A percentile compares a stretch with the other conserved stretches of the same genome.
phyloP scores from a whole-genome alignment of 805 yeast genomes.

The Candida insectalens region DNA sequence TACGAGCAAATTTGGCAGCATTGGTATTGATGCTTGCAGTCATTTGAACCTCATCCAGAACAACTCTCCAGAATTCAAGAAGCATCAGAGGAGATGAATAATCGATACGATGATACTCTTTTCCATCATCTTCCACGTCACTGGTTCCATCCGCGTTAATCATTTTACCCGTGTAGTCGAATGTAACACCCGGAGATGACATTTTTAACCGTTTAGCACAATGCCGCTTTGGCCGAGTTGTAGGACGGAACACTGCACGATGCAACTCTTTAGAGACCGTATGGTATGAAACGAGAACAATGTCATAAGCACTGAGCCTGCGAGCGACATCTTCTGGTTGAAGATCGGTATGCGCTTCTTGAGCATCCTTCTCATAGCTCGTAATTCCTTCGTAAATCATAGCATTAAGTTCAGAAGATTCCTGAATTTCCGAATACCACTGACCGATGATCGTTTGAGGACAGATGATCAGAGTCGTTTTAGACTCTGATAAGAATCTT shows the following conservation, averaged over 20 bases:
- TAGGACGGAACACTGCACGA: constrained; percentile 64
- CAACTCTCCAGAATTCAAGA: constrained; percentile 80
- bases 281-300: constrained; percentile 72
- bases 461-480: constrained; percentile 73
- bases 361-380: constrained; percentile 24
- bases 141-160: constrained; percentile 8
- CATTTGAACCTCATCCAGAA: constrained; percentile 94
- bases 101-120: constrained; percentile 29
- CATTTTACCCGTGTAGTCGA: constrained; percentile 3
- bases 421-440: constrained; percentile 70
- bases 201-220: constrained; percentile 22
- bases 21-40: constrained; percentile 63
- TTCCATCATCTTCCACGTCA: constrained; percentile 13
- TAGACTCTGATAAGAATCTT: constrained; percentile 38
- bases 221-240: constrained; percentile 35
- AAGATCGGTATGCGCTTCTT: constrained; percentile 10
- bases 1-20: constrained; percentile 70
- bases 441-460: constrained; percentile 80
- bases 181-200: constrained; percentile 1
- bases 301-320: constrained; percentile 53
- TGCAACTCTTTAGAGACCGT: constrained; percentile 69
- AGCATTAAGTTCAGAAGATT: constrained; percentile 44
- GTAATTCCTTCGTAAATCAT: constrained; percentile 54
- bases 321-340: constrained; percentile 34
- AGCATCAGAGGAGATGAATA: constrained; percentile 77